phyloP scores from a whole-genome alignment of 768 basidiomycete species.

The Lactarius vividus region DNA sequence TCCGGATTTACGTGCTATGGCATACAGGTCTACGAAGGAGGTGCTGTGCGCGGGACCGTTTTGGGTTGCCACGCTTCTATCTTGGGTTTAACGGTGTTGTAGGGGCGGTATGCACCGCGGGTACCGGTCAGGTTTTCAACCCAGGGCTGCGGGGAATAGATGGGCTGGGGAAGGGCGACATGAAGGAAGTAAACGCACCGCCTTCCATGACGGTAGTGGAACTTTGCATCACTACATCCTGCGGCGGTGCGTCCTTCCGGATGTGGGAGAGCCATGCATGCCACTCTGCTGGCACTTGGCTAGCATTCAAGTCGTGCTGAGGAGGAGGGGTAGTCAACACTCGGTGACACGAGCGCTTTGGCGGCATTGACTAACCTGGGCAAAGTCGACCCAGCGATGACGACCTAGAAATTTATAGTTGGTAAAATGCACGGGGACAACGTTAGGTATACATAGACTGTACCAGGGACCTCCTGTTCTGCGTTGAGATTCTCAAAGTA shows the following conservation, averaged over 20 bases:
- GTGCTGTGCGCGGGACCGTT: constrained; percentile 46
- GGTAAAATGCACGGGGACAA: neutral
- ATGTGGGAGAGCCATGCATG: constrained; percentile 95
- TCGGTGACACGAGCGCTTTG: neutral
- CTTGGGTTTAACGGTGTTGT: constrained; percentile 85
- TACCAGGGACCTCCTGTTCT: constrained; percentile 86
- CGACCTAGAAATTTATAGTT: constrained; percentile 54
- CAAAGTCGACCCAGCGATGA: constrained; percentile 94
- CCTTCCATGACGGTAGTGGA: constrained; percentile 77
- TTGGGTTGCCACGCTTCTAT: constrained; percentile 82
- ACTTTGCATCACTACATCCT: constrained; percentile 70
- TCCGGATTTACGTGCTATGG: constrained; percentile 8
- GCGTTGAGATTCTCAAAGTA: constrained; percentile 92
- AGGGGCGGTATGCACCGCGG: constrained; percentile 83
- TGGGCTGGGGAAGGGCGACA: neutral
- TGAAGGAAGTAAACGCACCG: constrained; percentile 49
- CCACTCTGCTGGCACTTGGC: constrained; percentile 95
- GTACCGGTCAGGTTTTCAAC: constrained; percentile 91
- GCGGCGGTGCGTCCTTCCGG: constrained; percentile 73
- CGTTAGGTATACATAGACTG: constrained; percentile 28
- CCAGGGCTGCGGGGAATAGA: constrained; percentile 55
- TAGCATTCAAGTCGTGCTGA: constrained; percentile 84
- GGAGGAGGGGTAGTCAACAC: constrained; percentile 3
- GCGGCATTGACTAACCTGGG: constrained; percentile 54
- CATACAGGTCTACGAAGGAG: constrained; percentile 23